Percentiles rank a stretch among this genome's conserved stretches.
These are phyloP conservation scores for Exserohilum turcica DNA, from an alignment of 2,329 filamentous ascomycete species.

Conservation along the genomic window DNA sequence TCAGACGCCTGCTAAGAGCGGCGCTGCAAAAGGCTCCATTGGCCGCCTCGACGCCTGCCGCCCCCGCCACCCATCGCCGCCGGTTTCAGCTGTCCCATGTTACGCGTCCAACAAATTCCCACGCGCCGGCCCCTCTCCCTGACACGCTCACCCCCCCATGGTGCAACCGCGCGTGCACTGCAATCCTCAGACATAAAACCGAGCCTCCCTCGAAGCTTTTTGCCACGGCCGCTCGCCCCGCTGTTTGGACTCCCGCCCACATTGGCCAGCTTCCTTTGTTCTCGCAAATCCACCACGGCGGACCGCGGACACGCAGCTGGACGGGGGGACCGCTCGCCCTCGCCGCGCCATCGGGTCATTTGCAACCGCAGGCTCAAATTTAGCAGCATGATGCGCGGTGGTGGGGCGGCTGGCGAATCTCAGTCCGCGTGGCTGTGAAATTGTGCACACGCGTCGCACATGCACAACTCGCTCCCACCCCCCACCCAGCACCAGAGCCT, in stretches of 20 bases:
- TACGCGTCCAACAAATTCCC: conserved; percentile 4
- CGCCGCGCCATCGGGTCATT: conserved; percentile 13
- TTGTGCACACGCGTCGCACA: conserved; percentile 23
- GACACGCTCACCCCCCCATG: conserved; percentile 4
- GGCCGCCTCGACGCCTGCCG: conserved; percentile 7
- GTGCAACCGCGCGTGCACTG: conserved; percentile 6
- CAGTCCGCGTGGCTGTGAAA: conserved; percentile 21
- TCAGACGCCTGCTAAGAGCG: neutral
- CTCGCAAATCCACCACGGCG: neutral
- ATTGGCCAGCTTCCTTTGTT: neutral
- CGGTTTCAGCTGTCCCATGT: conserved; percentile 18
- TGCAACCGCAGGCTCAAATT: conserved; percentile 14
- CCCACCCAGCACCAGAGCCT: no score
- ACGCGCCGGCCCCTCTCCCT: conserved; percentile 16
- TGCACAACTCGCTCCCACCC: neutral
- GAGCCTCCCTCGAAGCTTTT: neutral
- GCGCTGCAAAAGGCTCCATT: conserved; percentile 13
- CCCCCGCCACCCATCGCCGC: conserved; percentile 19
- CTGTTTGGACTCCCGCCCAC: neutral
- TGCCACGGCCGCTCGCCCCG: neutral
- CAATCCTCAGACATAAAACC: neutral
- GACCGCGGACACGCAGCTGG: no score
- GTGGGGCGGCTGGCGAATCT: conserved; percentile 18
- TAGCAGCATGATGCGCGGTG: conserved; percentile 24
- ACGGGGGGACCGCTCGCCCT: conserved; percentile 5